phyloP scores from a whole-genome alignment of 768 basidiomycete species.

The Boletus tomentosulus region DNA sequence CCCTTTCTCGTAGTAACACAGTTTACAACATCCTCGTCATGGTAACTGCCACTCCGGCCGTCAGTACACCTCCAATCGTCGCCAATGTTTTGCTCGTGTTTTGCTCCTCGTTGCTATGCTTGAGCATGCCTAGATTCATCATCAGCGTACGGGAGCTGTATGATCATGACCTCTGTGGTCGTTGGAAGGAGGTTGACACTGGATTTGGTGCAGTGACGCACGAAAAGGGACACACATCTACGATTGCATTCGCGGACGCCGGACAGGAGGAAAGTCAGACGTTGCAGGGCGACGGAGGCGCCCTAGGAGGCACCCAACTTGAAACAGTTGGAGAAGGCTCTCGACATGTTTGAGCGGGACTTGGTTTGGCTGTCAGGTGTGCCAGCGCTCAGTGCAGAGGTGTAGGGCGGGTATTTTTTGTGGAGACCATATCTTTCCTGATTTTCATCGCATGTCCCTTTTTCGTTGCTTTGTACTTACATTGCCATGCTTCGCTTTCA shows the following conservation, averaged over 20 bases:
- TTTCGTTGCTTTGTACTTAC: background rate
- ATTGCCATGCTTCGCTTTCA: no score
- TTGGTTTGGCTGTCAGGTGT: background rate
- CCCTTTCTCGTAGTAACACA: background rate
- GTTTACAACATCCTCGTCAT: background rate
- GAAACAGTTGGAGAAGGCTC: background rate
- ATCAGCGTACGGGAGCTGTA: constrained; percentile 1
- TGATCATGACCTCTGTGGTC: background rate
- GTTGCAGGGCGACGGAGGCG: background rate
- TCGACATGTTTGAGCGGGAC: background rate
- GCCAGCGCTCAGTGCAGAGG: background rate
- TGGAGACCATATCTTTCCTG: background rate
- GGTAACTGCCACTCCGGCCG: background rate
- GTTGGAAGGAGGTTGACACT: background rate
- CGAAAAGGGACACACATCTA: background rate
- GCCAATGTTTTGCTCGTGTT: background rate
- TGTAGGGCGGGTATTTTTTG: background rate
- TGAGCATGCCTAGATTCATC: background rate
- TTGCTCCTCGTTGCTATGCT: background rate
- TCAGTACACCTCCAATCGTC: background rate
- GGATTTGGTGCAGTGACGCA: background rate
- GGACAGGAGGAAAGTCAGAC: background rate
- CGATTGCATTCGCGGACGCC: background rate
- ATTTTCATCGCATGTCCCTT: background rate
- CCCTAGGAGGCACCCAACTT: background rate